Conservation (phyloP, 208 protist genomes). For the Leishmania tarentolae region DNA sequence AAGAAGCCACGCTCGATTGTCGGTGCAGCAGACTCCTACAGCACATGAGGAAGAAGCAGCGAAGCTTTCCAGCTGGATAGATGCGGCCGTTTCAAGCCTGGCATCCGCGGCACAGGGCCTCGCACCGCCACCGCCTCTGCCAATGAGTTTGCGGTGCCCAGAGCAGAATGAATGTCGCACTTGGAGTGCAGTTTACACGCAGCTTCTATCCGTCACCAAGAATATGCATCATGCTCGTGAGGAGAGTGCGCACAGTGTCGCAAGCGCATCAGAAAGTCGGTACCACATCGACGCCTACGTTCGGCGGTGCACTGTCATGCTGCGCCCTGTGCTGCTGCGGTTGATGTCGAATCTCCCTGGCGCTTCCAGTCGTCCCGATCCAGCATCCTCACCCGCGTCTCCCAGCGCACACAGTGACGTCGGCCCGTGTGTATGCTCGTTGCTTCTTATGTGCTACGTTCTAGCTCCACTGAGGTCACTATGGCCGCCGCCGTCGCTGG, state of each 20-base stretch:
- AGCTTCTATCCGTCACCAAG: constrained; percentile 3
- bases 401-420: not conserved
- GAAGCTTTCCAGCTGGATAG: not conserved
- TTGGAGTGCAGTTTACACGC: not conserved
- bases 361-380: not conserved
- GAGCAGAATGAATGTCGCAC: not conserved
- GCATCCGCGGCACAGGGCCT: not conserved
- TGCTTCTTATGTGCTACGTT: constrained; percentile 20
- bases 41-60: not conserved
- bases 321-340: not conserved
- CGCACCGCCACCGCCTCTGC: constrained; percentile 8
- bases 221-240: not conserved
- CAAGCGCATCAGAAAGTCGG: not conserved
- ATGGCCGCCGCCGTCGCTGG: not conserved
- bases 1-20: not conserved
- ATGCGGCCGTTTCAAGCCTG: not conserved
- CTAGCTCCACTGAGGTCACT: constrained; percentile 2
- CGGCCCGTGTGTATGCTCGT: constrained; percentile 7
- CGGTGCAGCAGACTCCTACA: not conserved
- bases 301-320: not conserved
- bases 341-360: not conserved
- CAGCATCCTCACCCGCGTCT: not conserved
- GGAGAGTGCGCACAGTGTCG: not conserved
- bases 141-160: not conserved
- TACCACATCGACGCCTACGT: not conserved